Evolutionary conservation across 176 grass and related monocot genomes (phyloP).

Genomic region (Triticum monococcum): DNA sequence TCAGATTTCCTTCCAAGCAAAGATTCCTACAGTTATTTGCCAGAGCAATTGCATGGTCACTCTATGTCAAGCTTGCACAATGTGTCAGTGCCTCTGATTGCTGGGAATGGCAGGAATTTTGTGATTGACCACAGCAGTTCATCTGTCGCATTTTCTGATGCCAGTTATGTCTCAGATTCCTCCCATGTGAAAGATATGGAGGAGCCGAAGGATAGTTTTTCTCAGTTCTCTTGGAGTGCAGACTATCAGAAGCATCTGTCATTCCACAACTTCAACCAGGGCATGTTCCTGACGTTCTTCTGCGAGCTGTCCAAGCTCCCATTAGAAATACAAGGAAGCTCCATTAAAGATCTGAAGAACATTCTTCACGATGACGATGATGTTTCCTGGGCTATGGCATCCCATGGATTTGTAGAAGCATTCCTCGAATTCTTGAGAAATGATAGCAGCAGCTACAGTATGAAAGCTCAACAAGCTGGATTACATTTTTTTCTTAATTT

Average conservation of each 20-base stretch:
- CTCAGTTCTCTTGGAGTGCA: constrained; percentile 66
- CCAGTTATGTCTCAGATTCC: constrained; percentile 65
- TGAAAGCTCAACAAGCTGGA: constrained; percentile 51
- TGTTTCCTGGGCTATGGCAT: constrained; percentile 50
- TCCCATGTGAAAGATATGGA: constrained; percentile 48
- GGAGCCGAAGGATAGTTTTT: constrained; percentile 41
- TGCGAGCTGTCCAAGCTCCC: constrained; percentile 61
- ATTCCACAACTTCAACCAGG: constrained; percentile 69
- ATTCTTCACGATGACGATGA: constrained; percentile 68
- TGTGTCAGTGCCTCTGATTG: constrained; percentile 81
- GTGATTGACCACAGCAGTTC: constrained; percentile 58
- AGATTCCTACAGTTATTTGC: constrained; percentile 39
- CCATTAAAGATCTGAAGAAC: constrained; percentile 68
- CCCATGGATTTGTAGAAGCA: constrained; percentile 89
- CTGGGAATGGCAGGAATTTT: constrained; percentile 55
- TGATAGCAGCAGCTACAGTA: constrained; percentile 38
- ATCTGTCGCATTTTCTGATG: constrained; percentile 67
- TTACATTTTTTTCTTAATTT: constrained; percentile 68
- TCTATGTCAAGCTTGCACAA: constrained; percentile 88
- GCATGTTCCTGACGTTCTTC: constrained; percentile 82
- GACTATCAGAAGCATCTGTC: constrained; percentile 74
- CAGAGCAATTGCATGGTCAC: constrained; percentile 61
- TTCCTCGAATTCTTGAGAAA: constrained; percentile 65
- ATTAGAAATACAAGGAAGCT: constrained; percentile 54
- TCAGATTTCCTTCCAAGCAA: constrained; percentile 40